Base-by-base conservation (phyloP, 495 filamentous ascomycete genomes). In the Penicillium tannophilum region DNA sequence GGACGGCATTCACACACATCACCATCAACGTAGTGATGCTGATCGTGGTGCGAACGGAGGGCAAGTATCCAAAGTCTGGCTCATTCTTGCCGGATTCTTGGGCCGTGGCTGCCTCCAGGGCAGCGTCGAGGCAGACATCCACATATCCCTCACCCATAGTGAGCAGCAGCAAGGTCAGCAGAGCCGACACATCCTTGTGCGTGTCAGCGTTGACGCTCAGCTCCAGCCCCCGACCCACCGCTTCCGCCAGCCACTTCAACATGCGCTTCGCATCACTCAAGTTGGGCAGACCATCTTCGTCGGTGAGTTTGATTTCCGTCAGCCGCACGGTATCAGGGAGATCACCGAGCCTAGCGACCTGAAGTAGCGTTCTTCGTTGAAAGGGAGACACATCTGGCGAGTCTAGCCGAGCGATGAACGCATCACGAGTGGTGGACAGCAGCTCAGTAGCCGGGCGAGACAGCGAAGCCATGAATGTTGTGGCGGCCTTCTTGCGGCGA, bases 181-280 rank as follows among this genome's bases (percentile, higher is more conserved):
- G 81, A 56, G 90, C 86, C n/a, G 86, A 85, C 42, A 98, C 90
- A 73, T 99, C 95, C 72, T 94, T 98, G 28, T 94, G 91, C 10
- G 91, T 96, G 60, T 98, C 95, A 60, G 82, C 90, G 45, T 85
- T 86, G 23, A 89, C 88, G 35, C 88, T 90, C 43, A 99, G 80
- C 68, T 99, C 95, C 31, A 99, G 80, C 0, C 90, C 90, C 60
- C 95, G 80, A n/a, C 93, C 90, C 51, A 99, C 93, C 54, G 89
- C 92, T 75, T 99, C 95, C 30, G 95, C 94, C 28, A 99, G 80
- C 95, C 95, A 99, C 64, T 90, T 96, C 33, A 99, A 82, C 92
- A 99, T 98, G 49, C 94, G 84, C 73, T 98, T 98, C 23, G 92
- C 88, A 67, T 87, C 90, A n/a, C 87, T 80, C 14, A 97, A 82